phyloP scores from a whole-genome alignment of 805 yeast species.

The Candida andamanensis region DNA sequence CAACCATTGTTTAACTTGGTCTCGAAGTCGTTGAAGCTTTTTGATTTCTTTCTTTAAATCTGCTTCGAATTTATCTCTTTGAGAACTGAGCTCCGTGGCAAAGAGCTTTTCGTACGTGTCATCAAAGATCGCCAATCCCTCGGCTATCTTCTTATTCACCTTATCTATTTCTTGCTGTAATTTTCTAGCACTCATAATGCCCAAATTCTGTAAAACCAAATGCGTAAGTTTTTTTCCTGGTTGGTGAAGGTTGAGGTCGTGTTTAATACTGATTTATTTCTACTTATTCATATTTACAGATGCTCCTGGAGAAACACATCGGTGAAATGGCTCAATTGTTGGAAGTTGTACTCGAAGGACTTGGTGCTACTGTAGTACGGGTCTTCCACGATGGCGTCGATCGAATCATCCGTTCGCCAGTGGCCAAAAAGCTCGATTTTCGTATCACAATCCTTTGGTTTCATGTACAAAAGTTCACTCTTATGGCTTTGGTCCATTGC shows the following conservation, averaged over 20 bases:
- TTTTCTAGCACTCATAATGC: constrained; percentile 37
- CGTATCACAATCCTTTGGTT: constrained; percentile 48
- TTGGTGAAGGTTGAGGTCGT: no score
- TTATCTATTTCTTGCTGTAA: constrained; percentile 80
- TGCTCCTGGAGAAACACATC: constrained; percentile 70
- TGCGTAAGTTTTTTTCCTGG: no score
- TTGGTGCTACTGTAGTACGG: constrained; percentile 88
- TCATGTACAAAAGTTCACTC: constrained; percentile 43
- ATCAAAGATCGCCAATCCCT: constrained; percentile 85
- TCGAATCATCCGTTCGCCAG: constrained; percentile 55
- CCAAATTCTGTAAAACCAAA: no score
- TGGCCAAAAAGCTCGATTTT: constrained; percentile 68
- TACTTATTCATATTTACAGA: no score
- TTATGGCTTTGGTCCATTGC: constrained; percentile 67
- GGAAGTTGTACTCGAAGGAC: constrained; percentile 77
- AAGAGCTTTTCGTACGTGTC: constrained; percentile 80
- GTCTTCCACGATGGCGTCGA: constrained; percentile 65
- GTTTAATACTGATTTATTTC: no score
- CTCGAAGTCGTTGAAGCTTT: constrained; percentile 87
- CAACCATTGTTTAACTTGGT: constrained; percentile 93
- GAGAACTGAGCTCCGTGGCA: constrained; percentile 75
- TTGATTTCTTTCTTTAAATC: constrained; percentile 94
- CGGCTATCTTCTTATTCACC: constrained; percentile 83
- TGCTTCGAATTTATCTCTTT: constrained; percentile 87
- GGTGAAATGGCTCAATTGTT: constrained; percentile 72